These are phyloP conservation scores for Malassezia cuniculi DNA, from an alignment of 1,284 basidiomycete species.

Conservation along the genomic window DNA sequence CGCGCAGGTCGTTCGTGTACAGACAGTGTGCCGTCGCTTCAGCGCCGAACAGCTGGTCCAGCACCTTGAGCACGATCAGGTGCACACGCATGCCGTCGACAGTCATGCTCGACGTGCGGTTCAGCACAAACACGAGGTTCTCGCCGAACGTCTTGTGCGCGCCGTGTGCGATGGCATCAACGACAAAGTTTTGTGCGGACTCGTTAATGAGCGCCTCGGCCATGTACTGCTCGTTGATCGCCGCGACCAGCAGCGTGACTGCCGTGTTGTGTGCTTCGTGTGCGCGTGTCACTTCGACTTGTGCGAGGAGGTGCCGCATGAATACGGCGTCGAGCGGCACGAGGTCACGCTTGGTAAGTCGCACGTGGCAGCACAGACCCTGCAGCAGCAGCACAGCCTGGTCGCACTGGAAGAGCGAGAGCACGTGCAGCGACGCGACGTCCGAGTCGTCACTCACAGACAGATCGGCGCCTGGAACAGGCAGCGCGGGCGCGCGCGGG, in stretches of 20 bases:
- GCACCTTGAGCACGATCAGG: constrained; percentile 79
- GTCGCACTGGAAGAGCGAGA: constrained; percentile 15
- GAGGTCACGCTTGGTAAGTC: constrained; percentile 24
- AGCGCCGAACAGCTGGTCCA: constrained; percentile 89
- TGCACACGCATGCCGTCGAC: constrained; percentile 88
- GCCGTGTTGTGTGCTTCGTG: constrained; percentile 52
- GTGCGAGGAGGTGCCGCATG: constrained; percentile 77
- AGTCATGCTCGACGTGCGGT: constrained; percentile 54
- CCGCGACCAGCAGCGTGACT: constrained; percentile 44
- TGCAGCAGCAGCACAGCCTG: constrained; percentile 47
- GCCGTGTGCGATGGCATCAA: not conserved
- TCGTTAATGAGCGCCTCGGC: constrained; percentile 51
- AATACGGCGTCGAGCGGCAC: constrained; percentile 58
- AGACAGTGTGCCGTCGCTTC: constrained; percentile 88
- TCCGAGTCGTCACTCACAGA: constrained; percentile 9
- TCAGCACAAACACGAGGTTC: constrained; percentile 98
- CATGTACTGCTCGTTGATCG: constrained; percentile 98
- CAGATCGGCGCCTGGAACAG: constrained; percentile 3
- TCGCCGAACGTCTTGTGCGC: constrained; percentile 88
- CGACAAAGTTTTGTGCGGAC: not conserved
- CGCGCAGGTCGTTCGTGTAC: constrained; percentile 91
- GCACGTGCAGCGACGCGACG: constrained; percentile 5
- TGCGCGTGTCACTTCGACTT: constrained; percentile 79
- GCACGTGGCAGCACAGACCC: constrained; percentile 33
- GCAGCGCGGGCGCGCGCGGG: constrained; percentile 14